Evolutionary conservation across 2,329 filamentous ascomycete species (phyloP).

Genomic region (Fusarium redolens): DNA sequence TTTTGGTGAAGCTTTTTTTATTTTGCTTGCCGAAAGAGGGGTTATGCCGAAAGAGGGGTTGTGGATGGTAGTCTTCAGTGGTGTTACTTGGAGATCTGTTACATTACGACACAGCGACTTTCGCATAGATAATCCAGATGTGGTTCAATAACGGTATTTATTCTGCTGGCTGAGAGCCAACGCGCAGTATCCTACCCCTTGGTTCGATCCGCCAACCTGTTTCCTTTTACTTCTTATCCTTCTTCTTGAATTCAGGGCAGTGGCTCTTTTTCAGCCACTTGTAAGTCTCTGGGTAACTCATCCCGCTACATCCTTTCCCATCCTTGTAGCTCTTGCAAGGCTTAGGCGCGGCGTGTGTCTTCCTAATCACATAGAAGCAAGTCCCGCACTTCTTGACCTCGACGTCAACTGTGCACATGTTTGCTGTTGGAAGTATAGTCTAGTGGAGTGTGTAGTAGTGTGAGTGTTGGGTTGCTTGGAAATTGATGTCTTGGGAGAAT

Average conservation of each 20-base stretch:
- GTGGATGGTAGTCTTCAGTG: rapidly evolving
- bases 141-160: background rate
- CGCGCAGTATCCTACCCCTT: too few relatives aligned
- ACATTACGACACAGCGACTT: background rate
- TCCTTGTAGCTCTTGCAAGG: background rate
- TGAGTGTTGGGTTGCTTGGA: background rate
- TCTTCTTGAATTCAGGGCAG: too few relatives aligned
- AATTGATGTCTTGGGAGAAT: background rate
- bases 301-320: rapidly evolving
- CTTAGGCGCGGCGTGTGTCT: rapidly evolving
- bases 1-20: too few relatives aligned
- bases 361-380: background rate
- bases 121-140: too few relatives aligned
- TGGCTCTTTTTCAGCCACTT: background rate
- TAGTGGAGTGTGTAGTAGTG: background rate
- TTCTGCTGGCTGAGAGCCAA: background rate
- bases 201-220: too few relatives aligned
- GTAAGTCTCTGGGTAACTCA: rapidly evolving
- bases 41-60: too few relatives aligned
- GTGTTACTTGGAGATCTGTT: rapidly evolving
- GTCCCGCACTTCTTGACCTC: background rate
- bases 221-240: background rate
- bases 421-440: background rate
- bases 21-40: too few relatives aligned
- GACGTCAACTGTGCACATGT: background rate